Conservation (phyloP, 1,284 basidiomycete species). For the Sporisorium reilianum region DNA sequence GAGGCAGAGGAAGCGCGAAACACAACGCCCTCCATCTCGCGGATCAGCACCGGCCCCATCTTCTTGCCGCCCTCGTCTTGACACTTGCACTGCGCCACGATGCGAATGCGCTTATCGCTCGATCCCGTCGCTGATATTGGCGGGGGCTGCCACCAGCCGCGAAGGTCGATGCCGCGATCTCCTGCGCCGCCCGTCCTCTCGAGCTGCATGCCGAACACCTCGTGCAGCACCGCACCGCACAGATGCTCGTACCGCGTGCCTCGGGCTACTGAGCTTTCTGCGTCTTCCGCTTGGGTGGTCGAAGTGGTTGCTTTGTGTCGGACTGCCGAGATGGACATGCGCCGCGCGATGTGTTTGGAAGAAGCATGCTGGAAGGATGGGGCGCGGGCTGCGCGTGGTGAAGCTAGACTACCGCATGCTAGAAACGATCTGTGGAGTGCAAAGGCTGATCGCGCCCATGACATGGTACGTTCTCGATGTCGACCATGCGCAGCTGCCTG, state of each 20-base stretch:
- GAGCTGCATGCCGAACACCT: constrained; percentile 82
- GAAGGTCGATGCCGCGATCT: constrained; percentile 88
- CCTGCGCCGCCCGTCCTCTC: constrained; percentile 79
- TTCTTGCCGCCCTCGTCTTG: constrained; percentile 79
- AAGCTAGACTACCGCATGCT: background rate
- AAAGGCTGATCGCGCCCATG: background rate
- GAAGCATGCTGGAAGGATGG: background rate
- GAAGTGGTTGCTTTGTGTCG: background rate
- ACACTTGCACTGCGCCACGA: constrained; percentile 87
- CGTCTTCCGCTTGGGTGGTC: background rate
- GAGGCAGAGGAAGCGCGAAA: constrained; percentile 32
- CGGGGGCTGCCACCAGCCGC: constrained; percentile 92
- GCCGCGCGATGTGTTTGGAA: background rate
- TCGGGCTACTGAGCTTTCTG: constrained; percentile 72
- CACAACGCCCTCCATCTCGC: constrained; percentile 78
- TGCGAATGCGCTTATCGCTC: constrained; percentile 72
- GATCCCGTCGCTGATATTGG: background rate
- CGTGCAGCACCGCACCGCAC: constrained; percentile 75
- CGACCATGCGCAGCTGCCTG: background rate
- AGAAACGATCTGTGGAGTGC: background rate
- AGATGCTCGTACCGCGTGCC: constrained; percentile 83
- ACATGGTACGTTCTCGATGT: background rate
- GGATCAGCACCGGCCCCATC: constrained; percentile 80
- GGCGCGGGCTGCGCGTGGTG: background rate
- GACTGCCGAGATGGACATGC: background rate